Conservation (phyloP, 768 basidiomycete genomes). For the Naganishia antarctica region DNA sequence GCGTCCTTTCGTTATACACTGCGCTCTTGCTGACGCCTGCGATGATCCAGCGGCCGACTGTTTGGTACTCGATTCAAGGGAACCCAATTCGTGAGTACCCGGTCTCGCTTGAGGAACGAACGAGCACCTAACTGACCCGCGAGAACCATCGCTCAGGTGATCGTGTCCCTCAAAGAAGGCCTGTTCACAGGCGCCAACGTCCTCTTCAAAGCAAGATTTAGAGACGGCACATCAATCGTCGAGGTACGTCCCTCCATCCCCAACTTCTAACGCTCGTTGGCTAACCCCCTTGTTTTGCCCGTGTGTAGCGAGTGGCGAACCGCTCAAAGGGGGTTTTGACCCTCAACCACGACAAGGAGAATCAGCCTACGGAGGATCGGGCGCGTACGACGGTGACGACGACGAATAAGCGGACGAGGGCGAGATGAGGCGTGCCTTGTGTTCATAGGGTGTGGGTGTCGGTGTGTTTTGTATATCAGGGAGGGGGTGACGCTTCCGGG, state of each 20-base stretch:
- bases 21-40: not conserved
- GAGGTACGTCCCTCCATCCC: slow-evolving; percentile 52
- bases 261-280: not conserved
- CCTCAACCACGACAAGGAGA: slow-evolving; percentile 8
- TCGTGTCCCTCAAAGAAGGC: slow-evolving; percentile 93
- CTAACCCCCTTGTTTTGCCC: no score
- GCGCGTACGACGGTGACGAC: not conserved
- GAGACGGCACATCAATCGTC: slow-evolving; percentile 87
- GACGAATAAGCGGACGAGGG: not conserved
- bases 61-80: slow-evolving; percentile 97
- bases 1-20: no score
- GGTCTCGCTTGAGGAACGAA: no score
- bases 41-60: slow-evolving; percentile 61
- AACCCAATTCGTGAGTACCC: slow-evolving; percentile 56
- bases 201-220: slow-evolving; percentile 83
- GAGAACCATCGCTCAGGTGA: no score
- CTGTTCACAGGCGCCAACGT: slow-evolving; percentile 97
- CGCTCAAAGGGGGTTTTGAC: slow-evolving; percentile 15
- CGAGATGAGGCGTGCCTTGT: not conserved
- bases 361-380: not conserved
- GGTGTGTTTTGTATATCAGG: no score
- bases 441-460: no score
- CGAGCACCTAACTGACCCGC: no score
- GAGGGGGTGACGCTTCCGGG: no score
- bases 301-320: slow-evolving; percentile 6